These are phyloP conservation scores for Grosmannia huntii DNA, from an alignment of 2,329 filamentous ascomycete genomes.

Conservation along the genomic window DNA sequence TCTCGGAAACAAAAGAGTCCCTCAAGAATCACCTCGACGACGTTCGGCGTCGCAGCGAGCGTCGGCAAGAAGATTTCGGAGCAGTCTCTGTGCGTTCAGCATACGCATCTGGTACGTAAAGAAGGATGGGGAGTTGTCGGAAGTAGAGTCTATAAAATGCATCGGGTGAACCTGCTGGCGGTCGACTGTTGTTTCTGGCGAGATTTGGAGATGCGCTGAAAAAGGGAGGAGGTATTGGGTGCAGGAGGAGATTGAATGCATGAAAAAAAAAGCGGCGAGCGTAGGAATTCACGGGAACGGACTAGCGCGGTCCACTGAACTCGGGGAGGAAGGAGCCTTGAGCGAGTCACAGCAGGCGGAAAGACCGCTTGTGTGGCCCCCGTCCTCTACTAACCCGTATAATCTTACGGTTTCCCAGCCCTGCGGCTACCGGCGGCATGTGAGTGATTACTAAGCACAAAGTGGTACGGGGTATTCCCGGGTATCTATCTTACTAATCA, in stretches of 20 bases:
- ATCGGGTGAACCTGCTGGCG: constrained; percentile 23
- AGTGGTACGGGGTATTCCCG: no score
- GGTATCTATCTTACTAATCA: neutral
- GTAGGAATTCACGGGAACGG: neutral
- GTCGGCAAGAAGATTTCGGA: constrained; percentile 36
- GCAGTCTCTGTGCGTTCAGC: constrained; percentile 34
- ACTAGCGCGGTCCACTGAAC: neutral
- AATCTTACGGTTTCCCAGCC: neutral
- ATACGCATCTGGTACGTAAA: constrained; percentile 47
- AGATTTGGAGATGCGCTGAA: neutral
- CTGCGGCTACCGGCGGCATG: neutral
- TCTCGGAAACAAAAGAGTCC: neutral
- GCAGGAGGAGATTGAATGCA: neutral
- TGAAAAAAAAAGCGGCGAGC: neutral
- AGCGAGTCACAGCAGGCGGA: neutral
- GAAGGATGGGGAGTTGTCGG: constrained; percentile 32
- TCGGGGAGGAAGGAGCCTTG: neutral
- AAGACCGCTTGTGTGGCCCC: neutral
- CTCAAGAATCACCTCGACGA: constrained; percentile 31
- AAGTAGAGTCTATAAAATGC: constrained; percentile 37
- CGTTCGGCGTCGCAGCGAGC: constrained; percentile 46
- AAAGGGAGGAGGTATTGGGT: neutral
- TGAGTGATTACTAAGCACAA: neutral
- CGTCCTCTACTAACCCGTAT: neutral
- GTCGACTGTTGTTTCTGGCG: constrained; percentile 6